Base-by-base conservation (phyloP, 2,329 filamentous ascomycete species). In the Phoma sp. region DNA sequence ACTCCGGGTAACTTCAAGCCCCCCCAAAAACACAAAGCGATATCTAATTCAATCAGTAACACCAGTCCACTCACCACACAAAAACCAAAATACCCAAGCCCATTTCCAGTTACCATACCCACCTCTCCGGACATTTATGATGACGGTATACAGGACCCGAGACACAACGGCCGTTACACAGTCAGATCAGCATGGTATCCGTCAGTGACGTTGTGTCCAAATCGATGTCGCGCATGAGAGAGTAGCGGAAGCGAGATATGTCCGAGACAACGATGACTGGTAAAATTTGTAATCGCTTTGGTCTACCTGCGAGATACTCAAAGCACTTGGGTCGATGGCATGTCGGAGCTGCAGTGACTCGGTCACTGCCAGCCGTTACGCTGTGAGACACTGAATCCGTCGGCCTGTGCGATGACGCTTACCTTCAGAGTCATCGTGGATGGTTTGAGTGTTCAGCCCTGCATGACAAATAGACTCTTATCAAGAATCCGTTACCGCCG, bases 101-200 rank as follows among this genome's bases (percentile, higher is more conserved):
- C 17, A 17, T 17, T 17, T 17, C 17, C 8, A 12, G 12, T 12
- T 39, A 19, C 39, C n/a, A 25, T 17, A 21, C 6, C 21, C 29
- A 24, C 27, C 48, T 44, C 21, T 25, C 6, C 8, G 22, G 4
- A 32, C 7, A 9, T 32, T 31, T 19, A 7, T 4, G 22, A 24
- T 36, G 27, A 25, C 38, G 43, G 47, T 53, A 24, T 53, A 6
- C 50, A 47, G 50, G 43, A 43, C 36, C 12, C 10, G 4, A n/a
- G 22, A n/a, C 38, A 47, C 40, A 37, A 43, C 43, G 15, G 24
- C 19, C 22, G 29, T 12, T 6, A 4, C 25, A 7, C 31, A 24
- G 22, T 45, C 37, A 35, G 27, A 29, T 3, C 8, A 29, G 10
- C 27, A 31, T 33, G 12, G 17, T 21, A 29, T 4, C 9, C 2